Evolutionary conservation across 495 filamentous ascomycete genomes (phyloP).

Genomic region (Collariella sp.): DNA sequence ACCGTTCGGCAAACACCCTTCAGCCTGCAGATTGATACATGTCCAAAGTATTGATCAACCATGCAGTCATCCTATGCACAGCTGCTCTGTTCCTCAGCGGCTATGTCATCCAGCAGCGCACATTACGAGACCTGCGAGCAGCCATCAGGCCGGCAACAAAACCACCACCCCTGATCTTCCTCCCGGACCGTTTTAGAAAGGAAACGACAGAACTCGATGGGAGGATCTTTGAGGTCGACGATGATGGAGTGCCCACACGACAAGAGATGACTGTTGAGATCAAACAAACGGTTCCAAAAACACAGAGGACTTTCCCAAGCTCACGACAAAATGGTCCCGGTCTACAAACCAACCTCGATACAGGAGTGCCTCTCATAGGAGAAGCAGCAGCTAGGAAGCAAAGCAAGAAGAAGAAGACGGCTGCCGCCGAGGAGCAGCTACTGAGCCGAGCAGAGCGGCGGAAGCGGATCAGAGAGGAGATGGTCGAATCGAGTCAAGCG

Average conservation of each 20-base stretch:
- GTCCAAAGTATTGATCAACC: constrained; percentile 14
- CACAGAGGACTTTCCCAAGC: too few relatives aligned
- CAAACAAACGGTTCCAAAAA: constrained; percentile 22
- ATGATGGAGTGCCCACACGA: background rate
- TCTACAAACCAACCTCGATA: background rate
- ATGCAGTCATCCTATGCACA: constrained; percentile 42
- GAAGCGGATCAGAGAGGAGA: constrained; percentile 43
- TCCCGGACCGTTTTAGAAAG: constrained; percentile 33
- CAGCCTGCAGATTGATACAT: too few relatives aligned
- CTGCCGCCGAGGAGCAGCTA: constrained; percentile 12
- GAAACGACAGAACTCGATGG: constrained; percentile 33
- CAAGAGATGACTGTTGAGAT: constrained; percentile 23
- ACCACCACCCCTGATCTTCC: constrained; percentile 36
- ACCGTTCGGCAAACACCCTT: constrained; percentile 20
- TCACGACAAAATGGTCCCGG: background rate
- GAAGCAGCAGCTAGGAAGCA: background rate
- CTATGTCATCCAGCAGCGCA: constrained; percentile 49
- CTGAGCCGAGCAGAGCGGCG: constrained; percentile 43
- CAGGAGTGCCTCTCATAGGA: background rate
- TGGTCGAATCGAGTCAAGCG: constrained; percentile 29
- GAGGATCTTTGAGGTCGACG: constrained; percentile 25
- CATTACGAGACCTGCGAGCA: constrained; percentile 39
- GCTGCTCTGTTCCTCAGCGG: constrained; percentile 44
- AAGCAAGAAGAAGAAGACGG: constrained; percentile 1
- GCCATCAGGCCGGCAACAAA: constrained; percentile 37